Conservation (phyloP, 2,329 filamentous ascomycete species). For the Ophiocordyceps camponoti-rufipedis region DNA sequence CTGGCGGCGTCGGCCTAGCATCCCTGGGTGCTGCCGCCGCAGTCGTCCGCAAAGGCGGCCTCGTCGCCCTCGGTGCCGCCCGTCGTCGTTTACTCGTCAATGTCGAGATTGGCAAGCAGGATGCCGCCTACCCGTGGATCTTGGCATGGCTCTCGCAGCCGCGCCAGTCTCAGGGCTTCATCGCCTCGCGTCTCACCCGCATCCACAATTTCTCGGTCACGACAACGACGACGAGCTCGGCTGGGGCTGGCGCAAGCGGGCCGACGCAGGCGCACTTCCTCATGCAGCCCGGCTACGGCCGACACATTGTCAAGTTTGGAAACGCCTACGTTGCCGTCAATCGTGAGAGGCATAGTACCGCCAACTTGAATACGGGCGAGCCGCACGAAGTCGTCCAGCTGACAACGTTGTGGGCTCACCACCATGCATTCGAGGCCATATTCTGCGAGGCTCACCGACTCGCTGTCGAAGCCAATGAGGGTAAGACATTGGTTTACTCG, state of each 20-base stretch:
- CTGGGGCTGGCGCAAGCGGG: slow-evolving; percentile 40
- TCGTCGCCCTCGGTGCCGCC: slow-evolving; percentile 54
- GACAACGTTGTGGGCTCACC: slow-evolving; percentile 78
- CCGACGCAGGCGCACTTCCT: slow-evolving; percentile 65
- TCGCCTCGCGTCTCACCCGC: slow-evolving; percentile 37
- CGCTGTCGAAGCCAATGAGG: slow-evolving; percentile 64
- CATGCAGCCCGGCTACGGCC: slow-evolving; percentile 78
- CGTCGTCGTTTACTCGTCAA: slow-evolving; percentile 81
- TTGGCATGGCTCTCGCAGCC: slow-evolving; percentile 85
- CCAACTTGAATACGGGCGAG: slow-evolving; percentile 64
- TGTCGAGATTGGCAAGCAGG: slow-evolving; percentile 86
- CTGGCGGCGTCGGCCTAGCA: slow-evolving; percentile 74
- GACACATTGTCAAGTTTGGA: slow-evolving; percentile 72
- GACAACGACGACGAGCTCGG: slow-evolving; percentile 36
- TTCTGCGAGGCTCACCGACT: slow-evolving; percentile 75
- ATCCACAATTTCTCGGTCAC: slow-evolving; percentile 41
- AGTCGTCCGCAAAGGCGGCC: slow-evolving; percentile 59
- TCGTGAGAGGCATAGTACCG: slow-evolving; percentile 68
- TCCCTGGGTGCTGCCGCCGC: slow-evolving; percentile 69
- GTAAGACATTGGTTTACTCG: slow-evolving; percentile 84
- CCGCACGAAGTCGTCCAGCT: slow-evolving; percentile 90
- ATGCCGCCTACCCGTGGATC: slow-evolving; percentile 87
- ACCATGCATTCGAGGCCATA: slow-evolving; percentile 76
- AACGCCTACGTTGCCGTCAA: slow-evolving; percentile 78
- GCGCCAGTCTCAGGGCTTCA: slow-evolving; percentile 43